These are phyloP conservation scores for Botryosphaeria agaves DNA, from an alignment of 2,329 filamentous ascomycete species.

Conservation along the genomic window DNA sequence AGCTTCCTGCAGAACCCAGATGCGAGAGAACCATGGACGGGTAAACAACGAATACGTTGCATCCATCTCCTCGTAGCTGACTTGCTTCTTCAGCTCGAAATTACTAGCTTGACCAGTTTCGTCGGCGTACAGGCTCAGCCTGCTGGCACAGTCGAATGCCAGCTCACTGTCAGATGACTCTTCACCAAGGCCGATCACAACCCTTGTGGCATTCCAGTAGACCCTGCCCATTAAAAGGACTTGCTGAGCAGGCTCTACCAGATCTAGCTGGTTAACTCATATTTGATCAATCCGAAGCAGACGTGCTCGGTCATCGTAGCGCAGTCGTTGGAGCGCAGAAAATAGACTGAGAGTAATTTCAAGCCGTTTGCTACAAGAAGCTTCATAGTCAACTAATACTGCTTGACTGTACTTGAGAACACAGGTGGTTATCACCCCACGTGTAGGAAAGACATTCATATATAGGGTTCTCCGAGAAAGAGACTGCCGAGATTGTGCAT, in stretches of 20 bases:
- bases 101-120: neutral
- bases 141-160: neutral
- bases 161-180: neutral
- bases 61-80: neutral
- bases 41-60: neutral
- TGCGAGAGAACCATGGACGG: neutral
- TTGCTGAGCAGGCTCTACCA: neutral
- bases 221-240: slow-evolving; percentile 1
- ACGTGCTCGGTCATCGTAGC: neutral
- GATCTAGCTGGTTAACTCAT: slow-evolving; percentile 1
- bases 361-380: too few relatives aligned
- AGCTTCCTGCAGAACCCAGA: neutral
- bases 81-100: neutral
- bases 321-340: neutral
- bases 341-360: neutral
- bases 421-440: neutral
- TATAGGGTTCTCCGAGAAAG: neutral
- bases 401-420: too few relatives aligned
- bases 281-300: slow-evolving; percentile 1
- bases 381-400: too few relatives aligned
- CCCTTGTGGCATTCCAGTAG: neutral
- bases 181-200: neutral
- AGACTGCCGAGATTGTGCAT: neutral
- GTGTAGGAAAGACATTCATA: slow-evolving; percentile 1
- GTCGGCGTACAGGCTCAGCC: neutral